These are phyloP conservation scores for Wickerhamomyces hampshirensis DNA, from an alignment of 805 yeast genomes.

Conservation along the genomic window DNA sequence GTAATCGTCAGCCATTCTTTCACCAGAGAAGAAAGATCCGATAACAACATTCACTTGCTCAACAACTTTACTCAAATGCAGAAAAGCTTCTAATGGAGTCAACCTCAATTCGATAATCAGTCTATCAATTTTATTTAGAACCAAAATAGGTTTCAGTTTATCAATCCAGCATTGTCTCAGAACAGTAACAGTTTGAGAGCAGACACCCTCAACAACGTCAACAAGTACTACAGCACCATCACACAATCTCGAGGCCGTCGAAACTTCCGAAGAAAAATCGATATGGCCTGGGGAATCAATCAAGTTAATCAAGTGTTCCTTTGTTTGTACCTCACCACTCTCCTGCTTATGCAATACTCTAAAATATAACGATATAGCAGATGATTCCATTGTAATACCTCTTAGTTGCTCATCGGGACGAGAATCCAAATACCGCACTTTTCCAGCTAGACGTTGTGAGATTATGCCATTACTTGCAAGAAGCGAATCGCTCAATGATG, in stretches of 20 bases:
- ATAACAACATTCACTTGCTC: slow-evolving; percentile 95
- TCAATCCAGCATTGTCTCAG: slow-evolving; percentile 95
- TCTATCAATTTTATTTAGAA: slow-evolving; percentile 88
- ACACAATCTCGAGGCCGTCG: slow-evolving; percentile 91
- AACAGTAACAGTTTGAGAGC: slow-evolving; percentile 95
- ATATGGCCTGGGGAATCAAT: slow-evolving; percentile 99
- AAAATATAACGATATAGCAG: slow-evolving; percentile 92
- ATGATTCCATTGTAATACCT: slow-evolving; percentile 97
- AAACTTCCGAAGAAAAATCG: slow-evolving; percentile 93
- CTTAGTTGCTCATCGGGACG: slow-evolving; percentile 93
- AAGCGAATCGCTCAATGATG: slow-evolving; percentile 87
- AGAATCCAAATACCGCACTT: slow-evolving; percentile 86
- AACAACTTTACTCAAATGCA: slow-evolving; percentile 69
- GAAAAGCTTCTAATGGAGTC: slow-evolving; percentile 79
- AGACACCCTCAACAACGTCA: slow-evolving; percentile 97
- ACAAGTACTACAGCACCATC: slow-evolving; percentile 95
- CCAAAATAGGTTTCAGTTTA: slow-evolving; percentile 79
- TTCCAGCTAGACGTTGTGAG: slow-evolving; percentile 92
- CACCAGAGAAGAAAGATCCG: slow-evolving; percentile 91
- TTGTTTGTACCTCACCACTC: slow-evolving; percentile 39
- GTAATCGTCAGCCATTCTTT: slow-evolving; percentile 83
- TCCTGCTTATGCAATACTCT: slow-evolving; percentile 50
- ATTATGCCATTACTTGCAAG: slow-evolving; percentile 95
- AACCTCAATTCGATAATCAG: slow-evolving; percentile 76
- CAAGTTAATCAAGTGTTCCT: slow-evolving; percentile 81